Conservation (phyloP, 805 yeast species). For the Yarrowia sp. region DNA sequence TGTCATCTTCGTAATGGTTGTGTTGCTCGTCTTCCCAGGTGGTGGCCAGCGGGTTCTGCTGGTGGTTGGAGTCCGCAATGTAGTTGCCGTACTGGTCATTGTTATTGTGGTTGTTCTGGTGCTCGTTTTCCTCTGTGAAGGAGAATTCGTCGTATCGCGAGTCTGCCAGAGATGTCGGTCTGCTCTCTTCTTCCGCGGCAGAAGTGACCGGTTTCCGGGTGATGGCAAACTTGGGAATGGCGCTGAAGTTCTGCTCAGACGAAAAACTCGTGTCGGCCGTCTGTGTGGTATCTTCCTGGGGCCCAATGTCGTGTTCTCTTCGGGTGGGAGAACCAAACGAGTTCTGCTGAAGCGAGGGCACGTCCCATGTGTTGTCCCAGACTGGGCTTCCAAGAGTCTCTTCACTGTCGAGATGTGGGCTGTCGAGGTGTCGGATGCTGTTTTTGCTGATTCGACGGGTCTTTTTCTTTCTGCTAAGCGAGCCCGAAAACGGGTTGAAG, state of each 20-base stretch:
- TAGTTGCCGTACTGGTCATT: constrained; percentile 1
- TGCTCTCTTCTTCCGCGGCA: constrained; percentile 7
- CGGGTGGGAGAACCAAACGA: constrained; percentile 9
- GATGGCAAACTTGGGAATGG: constrained; percentile 29
- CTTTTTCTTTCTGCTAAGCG: constrained; percentile 19
- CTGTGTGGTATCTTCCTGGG: background rate
- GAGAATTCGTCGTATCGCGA: constrained; percentile 23
- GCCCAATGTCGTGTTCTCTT: constrained; percentile 12
- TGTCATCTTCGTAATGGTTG: constrained; percentile 25
- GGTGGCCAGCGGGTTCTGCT: constrained; percentile 7
- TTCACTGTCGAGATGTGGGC: constrained; percentile 29
- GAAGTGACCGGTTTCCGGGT: constrained; percentile 3
- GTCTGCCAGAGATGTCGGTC: constrained; percentile 29
- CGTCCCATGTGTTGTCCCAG: constrained; percentile 29
- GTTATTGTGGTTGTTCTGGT: background rate
- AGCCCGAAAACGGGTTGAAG: constrained; percentile 30
- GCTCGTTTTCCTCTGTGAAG: constrained; percentile 26
- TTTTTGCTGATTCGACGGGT: constrained; percentile 32
- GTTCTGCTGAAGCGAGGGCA: constrained; percentile 9
- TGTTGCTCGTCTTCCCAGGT: constrained; percentile 25
- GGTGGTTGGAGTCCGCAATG: constrained; percentile 14
- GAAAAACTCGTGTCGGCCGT: constrained; percentile 10
- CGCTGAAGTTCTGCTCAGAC: constrained; percentile 11
- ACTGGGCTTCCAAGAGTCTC: constrained; percentile 20
- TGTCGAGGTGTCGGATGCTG: constrained; percentile 28